A percentile compares a stretch with the other conserved stretches of the same genome.
Conservation (phyloP, 2,329 filamentous ascomycete species). For the Colletotrichum tropicicola region DNA sequence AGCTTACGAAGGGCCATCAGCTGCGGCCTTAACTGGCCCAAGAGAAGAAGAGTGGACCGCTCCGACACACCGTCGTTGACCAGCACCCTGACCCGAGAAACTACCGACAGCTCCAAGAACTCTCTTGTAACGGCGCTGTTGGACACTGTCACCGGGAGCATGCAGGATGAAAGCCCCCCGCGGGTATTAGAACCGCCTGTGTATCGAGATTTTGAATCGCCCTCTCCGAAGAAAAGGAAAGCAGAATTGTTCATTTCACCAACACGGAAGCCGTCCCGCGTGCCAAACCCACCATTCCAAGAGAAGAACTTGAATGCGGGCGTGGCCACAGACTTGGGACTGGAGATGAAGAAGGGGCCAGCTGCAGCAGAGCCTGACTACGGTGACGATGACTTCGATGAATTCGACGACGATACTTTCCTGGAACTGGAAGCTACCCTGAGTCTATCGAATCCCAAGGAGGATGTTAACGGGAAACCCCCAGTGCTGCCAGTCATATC, state of each 20-base stretch:
- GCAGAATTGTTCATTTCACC: constrained; percentile 22
- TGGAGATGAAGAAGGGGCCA: neutral
- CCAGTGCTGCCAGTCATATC: neutral
- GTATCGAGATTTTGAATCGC: constrained; percentile 43
- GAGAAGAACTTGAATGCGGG: neutral
- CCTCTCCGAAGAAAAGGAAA: constrained; percentile 53
- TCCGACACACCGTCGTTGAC: constrained; percentile 45
- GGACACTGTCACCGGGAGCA: constrained; percentile 67
- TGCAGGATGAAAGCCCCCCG: constrained; percentile 51
- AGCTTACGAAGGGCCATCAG: constrained; percentile 72
- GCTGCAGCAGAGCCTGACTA: constrained; percentile 55
- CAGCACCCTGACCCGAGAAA: constrained; percentile 46
- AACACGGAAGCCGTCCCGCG: constrained; percentile 13
- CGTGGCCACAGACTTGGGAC: constrained; percentile 7
- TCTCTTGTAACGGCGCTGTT: constrained; percentile 71
- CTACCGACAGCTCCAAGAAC: constrained; percentile 62
- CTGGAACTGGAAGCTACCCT: constrained; percentile 61
- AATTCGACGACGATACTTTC: constrained; percentile 67
- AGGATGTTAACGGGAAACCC: constrained; percentile 3
- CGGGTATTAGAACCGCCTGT: constrained; percentile 36
- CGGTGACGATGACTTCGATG: constrained; percentile 65
- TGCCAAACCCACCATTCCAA: neutral
- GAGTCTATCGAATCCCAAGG: constrained; percentile 36
- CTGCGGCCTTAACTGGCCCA: constrained; percentile 77
- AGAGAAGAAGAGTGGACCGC: constrained; percentile 69